Evolutionary conservation across 2,329 filamentous ascomycete species (phyloP).

Genomic region (Onygenales sp.): DNA sequence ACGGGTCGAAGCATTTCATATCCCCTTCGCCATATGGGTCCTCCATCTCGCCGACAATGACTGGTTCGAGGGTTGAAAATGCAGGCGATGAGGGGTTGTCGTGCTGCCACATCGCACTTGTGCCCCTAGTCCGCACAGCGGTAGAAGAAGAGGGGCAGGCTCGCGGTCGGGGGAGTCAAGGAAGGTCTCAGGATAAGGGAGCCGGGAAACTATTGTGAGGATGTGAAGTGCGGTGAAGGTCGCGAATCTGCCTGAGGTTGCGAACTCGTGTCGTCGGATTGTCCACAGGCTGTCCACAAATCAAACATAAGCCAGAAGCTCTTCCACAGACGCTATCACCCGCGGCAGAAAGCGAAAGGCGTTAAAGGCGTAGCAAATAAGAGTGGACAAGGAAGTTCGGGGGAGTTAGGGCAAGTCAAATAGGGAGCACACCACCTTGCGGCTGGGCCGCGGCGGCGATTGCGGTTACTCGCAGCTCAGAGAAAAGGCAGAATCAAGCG

Average conservation of each 20-base stretch:
- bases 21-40: conserved; percentile 31
- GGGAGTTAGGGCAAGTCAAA: background rate
- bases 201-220: background rate
- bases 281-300: background rate
- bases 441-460: background rate
- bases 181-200: background rate
- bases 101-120: conserved; percentile 24
- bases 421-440: background rate
- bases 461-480: background rate
- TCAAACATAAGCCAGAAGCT: background rate
- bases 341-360: background rate
- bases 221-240: background rate
- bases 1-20: conserved; percentile 34
- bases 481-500: background rate
- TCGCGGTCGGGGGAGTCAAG: background rate
- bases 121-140: background rate
- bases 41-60: conserved; percentile 36
- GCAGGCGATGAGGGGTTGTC: conserved; percentile 27
- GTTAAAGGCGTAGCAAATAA: background rate
- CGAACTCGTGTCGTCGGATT: background rate
- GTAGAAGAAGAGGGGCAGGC: background rate
- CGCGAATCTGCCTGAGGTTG: background rate
- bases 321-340: background rate
- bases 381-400: background rate
- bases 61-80: conserved; percentile 30